Conservation (phyloP, 768 basidiomycete species). For the Gyrodon lividus region DNA sequence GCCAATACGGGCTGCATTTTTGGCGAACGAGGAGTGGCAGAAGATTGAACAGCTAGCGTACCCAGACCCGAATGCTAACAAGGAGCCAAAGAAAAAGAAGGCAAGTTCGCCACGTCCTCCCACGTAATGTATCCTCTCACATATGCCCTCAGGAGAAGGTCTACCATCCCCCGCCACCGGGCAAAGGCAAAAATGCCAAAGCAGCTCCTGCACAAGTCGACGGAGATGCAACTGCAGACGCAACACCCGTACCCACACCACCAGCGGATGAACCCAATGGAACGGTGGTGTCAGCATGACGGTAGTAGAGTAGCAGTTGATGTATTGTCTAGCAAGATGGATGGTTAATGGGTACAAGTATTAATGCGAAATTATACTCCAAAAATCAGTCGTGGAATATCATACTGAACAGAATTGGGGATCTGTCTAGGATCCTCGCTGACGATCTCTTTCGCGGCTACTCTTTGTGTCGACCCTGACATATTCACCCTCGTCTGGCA, state of each 20-base stretch:
- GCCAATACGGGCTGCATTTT: conserved; percentile 79
- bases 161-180: conserved; percentile 81
- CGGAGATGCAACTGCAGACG: conserved; percentile 1
- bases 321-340: neutral
- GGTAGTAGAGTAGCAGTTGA: neutral
- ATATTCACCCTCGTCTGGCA: conserved; percentile 70
- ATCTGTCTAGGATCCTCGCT: conserved; percentile 18
- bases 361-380: conserved; percentile 7
- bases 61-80: conserved; percentile 68
- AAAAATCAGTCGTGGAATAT: conserved; percentile 7
- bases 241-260: neutral
- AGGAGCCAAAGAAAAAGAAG: conserved; percentile 67
- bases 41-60: conserved; percentile 77
- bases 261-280: conserved; percentile 4
- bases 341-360: neutral
- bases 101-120: neutral
- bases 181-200: conserved; percentile 60
- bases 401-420: conserved; percentile 1
- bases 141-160: conserved; percentile 58
- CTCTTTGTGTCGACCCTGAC: conserved; percentile 76
- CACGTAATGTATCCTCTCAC: conserved; percentile 1
- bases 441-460: conserved; percentile 48
- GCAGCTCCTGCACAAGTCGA: conserved; percentile 4
- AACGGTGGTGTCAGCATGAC: conserved; percentile 5
- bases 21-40: conserved; percentile 79